Base-by-base conservation (phyloP, 2,329 filamentous ascomycete species). In the Drechmeria coniospora region DNA sequence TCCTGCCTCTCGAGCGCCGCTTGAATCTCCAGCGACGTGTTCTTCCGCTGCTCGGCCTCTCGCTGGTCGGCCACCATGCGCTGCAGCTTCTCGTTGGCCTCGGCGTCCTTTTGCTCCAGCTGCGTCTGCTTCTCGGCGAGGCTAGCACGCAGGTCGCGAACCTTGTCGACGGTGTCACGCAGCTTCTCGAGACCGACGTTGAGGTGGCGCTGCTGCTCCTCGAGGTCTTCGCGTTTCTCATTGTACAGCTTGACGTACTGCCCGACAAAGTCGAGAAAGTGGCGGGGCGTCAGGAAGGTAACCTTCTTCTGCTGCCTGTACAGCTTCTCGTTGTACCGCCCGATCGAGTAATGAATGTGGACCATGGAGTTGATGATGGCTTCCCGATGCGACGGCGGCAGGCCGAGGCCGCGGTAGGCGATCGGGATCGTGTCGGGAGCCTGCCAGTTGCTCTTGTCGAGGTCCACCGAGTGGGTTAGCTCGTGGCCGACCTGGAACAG, bases 121-220 rank as follows among this genome's bases (percentile, higher is more conserved):
- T 95, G 83, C 2, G 68, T 74, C 59, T 94, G 92, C 68, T 98
- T 98, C 54, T 92, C 77, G 2, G 86, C 86, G 32, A 99, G 66
- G 53, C 84, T 94, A 40, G 72, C 76, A 43, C 87, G 77, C 33
- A 98, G 65, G 51, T 95, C 87, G 35, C 82, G 76, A 31, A 99
- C 90, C 60, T 98, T 95, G 54, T 93, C 84, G 14, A 95, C 86
- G 2, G 90, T 98, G 55, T 95, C 90, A 41, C 82, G 73, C 16
- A 99, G 65, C 54, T 99, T 99, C 60, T 98, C 90, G 2, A 99
- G 69, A 65, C 90, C 92, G 31, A 95, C 86, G 45, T 98, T 98
- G 36, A 99, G 65, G 67, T 99, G 90, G 17, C 90, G 79, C 50
- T 99, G 90, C 53, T 99, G 90, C 50, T 99, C 90, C 53, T 99